These are phyloP conservation scores for Chrysopogon serrulatus DNA, from an alignment of 176 grass and related monocot species.

Conservation along the genomic window DNA sequence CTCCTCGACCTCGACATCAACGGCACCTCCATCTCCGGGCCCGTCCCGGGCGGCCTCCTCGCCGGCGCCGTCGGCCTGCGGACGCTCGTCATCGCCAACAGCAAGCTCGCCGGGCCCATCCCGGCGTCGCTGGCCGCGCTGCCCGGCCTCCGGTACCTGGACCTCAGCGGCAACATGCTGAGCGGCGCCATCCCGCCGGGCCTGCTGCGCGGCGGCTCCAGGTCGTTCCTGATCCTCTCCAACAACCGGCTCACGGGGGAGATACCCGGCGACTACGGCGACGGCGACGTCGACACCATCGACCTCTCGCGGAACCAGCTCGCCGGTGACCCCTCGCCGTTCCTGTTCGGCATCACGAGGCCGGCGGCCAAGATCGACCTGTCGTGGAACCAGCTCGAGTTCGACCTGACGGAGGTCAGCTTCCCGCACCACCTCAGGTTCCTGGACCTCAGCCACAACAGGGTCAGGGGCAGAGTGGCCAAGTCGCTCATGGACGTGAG, in stretches of 20 bases:
- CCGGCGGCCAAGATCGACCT: slow-evolving; percentile 56
- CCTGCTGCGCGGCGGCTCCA: slow-evolving; percentile 43
- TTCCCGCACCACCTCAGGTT: slow-evolving; percentile 58
- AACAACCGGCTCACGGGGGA: slow-evolving; percentile 59
- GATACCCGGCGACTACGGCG: slow-evolving; percentile 40
- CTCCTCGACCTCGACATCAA: slow-evolving; percentile 52
- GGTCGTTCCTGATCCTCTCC: slow-evolving; percentile 60
- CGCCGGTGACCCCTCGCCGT: slow-evolving; percentile 46
- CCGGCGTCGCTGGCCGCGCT: slow-evolving; percentile 24
- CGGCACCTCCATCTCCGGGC: slow-evolving; percentile 64
- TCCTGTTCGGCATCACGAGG: slow-evolving; percentile 52
- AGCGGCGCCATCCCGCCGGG: slow-evolving; percentile 58
- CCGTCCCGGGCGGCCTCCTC: slow-evolving; percentile 39
- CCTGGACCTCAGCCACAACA: slow-evolving; percentile 85
- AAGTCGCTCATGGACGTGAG: slow-evolving; percentile 53
- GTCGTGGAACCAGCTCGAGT: slow-evolving; percentile 78
- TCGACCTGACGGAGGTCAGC: slow-evolving; percentile 51
- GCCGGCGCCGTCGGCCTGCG: slow-evolving; percentile 14
- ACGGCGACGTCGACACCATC: slow-evolving; percentile 25
- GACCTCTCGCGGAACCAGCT: slow-evolving; percentile 66
- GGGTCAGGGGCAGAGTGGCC: slow-evolving; percentile 53
- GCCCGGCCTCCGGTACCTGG: slow-evolving; percentile 45
- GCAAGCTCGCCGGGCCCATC: slow-evolving; percentile 68
- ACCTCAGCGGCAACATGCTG: slow-evolving; percentile 75
- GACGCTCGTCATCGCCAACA: slow-evolving; percentile 53